Evolutionary conservation across 75 land plant genomes (phyloP), one percentile per base, ranked within the genome.

Genomic region (Isoetes taiwanensis): DNA sequence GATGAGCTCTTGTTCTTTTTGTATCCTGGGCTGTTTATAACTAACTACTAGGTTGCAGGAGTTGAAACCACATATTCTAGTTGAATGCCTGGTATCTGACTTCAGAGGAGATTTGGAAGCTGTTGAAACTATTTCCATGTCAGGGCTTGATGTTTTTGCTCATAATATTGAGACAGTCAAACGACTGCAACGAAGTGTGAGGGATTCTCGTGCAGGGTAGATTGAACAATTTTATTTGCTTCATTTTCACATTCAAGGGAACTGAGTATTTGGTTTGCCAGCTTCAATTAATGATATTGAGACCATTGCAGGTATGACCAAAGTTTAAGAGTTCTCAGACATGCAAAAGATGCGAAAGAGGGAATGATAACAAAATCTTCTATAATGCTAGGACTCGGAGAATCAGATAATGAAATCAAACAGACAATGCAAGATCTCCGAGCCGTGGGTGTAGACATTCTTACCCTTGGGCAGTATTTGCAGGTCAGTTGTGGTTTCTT

Each of bases 121-220:
- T 39, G 94, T 91, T 0, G 43, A 77, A 0, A 70, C 71, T 43
- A 62, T 91, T 30, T 84, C 72, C 0, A 67, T 72, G 39, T 86
- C 87, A 25, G 97, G 97, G 27, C 67, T 91, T 39, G 94, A 91
- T 74, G 97, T 91, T 4, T 91, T 91, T 72, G 97, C 97, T 28
- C 97, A 91, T 60, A 91, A 91, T 46, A 70, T 91, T 48, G 97
- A 91, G 64, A 91, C 97, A 43, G 94, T 91, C 48, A 86, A 70
- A 57, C 71, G 97, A 26, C 85, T 91, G 12, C 97, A 91, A 50
- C 50, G 94, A 55, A 83, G 86, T 70, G 97, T 91, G 0, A 73
- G 97, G 65, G 97, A 91, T 80, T 85, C 85, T 59, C 70, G 88
- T 8, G 97, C 94, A 30, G 97, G 97, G 97, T 86, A 56, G 70